A percentile compares a stretch with the other conserved stretches of the same genome.
phyloP scores from a whole-genome alignment of 176 grass and related monocot genomes.

The Tuctoria greenei region DNA sequence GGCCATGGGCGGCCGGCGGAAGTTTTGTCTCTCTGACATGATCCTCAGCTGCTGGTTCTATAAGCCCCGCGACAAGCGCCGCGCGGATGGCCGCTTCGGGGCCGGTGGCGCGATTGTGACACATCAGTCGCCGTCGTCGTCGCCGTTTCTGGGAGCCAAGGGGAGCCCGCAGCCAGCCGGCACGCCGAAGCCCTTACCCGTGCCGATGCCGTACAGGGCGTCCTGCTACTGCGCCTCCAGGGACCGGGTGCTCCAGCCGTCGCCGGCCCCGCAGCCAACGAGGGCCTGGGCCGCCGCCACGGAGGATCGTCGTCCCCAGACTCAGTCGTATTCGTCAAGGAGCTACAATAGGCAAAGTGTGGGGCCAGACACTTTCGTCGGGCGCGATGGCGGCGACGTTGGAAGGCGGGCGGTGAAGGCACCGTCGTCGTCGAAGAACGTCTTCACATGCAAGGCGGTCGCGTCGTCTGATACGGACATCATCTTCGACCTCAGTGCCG shows the following conservation, averaged over 20 bases:
- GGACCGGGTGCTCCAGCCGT: conserved; percentile 25
- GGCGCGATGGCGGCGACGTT: neutral
- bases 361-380: conserved; percentile 38
- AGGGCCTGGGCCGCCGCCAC: too few relatives aligned
- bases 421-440: too few relatives aligned
- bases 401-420: neutral
- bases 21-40: conserved; percentile 80
- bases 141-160: neutral
- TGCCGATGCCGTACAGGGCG: conserved; percentile 45
- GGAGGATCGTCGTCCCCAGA: conserved; percentile 12
- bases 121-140: neutral
- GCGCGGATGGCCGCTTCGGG: neutral
- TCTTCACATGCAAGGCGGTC: conserved; percentile 27
- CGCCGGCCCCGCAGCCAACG: conserved; percentile 10
- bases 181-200: conserved; percentile 8
- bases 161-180: neutral
- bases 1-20: conserved; percentile 68
- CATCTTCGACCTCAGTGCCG: conserved; percentile 40
- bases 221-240: conserved; percentile 72
- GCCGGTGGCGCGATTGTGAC: neutral
- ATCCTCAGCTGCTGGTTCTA: conserved; percentile 91
- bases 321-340: conserved; percentile 23
- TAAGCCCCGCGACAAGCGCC: conserved; percentile 78
- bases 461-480: conserved; percentile 53
- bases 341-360: conserved; percentile 36